phyloP scores from a whole-genome alignment of 768 basidiomycete genomes.

The Phallus indusiatus region DNA sequence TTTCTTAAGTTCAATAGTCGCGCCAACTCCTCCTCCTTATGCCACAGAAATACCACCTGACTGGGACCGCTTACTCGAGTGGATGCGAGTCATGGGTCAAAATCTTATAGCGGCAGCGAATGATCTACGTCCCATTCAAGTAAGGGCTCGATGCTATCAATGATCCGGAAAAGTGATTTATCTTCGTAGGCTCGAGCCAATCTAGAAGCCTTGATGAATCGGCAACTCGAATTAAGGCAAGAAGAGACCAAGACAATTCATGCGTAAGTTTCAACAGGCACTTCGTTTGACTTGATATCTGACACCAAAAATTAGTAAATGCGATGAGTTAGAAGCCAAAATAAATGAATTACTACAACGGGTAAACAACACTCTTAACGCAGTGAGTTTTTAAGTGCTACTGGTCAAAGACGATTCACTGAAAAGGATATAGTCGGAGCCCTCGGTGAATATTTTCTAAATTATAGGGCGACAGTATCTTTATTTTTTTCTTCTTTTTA shows the following conservation, averaged over 20 bases:
- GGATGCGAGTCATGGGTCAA: conserved; percentile 72
- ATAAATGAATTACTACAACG: conserved; percentile 32
- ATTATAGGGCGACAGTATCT: not conserved
- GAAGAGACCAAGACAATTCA: conserved; percentile 66
- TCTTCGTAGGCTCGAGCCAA: conserved; percentile 62
- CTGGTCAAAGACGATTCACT: not conserved
- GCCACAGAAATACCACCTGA: conserved; percentile 41
- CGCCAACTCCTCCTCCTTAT: conserved; percentile 48
- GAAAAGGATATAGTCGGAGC: not conserved
- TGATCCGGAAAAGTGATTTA: not conserved
- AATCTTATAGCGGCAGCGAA: conserved; percentile 89
- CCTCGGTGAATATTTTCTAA: not conserved
- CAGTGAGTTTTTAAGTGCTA: not conserved
- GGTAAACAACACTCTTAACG: conserved; percentile 22
- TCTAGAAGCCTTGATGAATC: conserved; percentile 72
- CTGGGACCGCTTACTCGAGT: conserved; percentile 69
- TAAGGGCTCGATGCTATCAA: conserved; percentile 19
- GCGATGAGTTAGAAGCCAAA: conserved; percentile 56
- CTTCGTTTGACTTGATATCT: not conserved
- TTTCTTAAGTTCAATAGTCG: conserved; percentile 58
- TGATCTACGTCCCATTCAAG: conserved; percentile 83
- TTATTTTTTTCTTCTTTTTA: not conserved
- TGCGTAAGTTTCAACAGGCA: conserved; percentile 35
- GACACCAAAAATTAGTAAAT: conserved; percentile 42
- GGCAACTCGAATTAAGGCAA: conserved; percentile 63